These are phyloP conservation scores for Barnettozyma hawaiiensis DNA, from an alignment of 1,139 yeast species.

Conservation along the genomic window DNA sequence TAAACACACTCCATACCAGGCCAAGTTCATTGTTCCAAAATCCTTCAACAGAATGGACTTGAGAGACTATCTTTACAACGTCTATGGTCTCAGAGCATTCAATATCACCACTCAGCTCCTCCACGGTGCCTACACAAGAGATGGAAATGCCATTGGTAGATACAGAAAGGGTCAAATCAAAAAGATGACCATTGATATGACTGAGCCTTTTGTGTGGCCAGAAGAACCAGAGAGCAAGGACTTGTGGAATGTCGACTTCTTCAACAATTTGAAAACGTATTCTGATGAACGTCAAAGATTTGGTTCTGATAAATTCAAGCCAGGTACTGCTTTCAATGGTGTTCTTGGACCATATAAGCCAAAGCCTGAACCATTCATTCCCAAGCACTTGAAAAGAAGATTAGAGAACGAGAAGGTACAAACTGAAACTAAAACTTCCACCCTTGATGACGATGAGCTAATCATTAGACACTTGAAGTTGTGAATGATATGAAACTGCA, in stretches of 20 bases:
- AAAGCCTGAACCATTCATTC: constrained; percentile 64
- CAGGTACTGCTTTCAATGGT: constrained; percentile 73
- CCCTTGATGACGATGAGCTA: constrained; percentile 27
- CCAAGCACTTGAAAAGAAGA: constrained; percentile 42
- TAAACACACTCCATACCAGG: constrained; percentile 92
- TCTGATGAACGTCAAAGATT: constrained; percentile 38
- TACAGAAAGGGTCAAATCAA: constrained; percentile 77
- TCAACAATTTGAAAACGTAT: constrained; percentile 35
- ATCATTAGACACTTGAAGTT: constrained; percentile 20
- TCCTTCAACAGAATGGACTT: constrained; percentile 86
- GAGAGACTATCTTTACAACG: constrained; percentile 83
- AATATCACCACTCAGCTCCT: constrained; percentile 81
- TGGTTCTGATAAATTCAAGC: constrained; percentile 71
- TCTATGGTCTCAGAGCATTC: constrained; percentile 83
- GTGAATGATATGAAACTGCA: constrained; percentile 3
- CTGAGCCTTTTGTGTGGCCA: constrained; percentile 93
- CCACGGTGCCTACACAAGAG: constrained; percentile 65
- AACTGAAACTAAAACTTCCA: constrained; percentile 25
- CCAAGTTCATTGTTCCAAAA: constrained; percentile 88
- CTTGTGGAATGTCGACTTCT: constrained; percentile 32
- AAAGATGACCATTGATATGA: constrained; percentile 94
- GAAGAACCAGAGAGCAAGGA: constrained; percentile 45
- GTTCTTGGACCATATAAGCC: constrained; percentile 64
- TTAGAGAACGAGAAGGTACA: constrained; percentile 36
- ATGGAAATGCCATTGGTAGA: constrained; percentile 59